Evolutionary conservation across 2,329 filamentous ascomycete species (phyloP).

Genomic region (Fusarium sublunatum): DNA sequence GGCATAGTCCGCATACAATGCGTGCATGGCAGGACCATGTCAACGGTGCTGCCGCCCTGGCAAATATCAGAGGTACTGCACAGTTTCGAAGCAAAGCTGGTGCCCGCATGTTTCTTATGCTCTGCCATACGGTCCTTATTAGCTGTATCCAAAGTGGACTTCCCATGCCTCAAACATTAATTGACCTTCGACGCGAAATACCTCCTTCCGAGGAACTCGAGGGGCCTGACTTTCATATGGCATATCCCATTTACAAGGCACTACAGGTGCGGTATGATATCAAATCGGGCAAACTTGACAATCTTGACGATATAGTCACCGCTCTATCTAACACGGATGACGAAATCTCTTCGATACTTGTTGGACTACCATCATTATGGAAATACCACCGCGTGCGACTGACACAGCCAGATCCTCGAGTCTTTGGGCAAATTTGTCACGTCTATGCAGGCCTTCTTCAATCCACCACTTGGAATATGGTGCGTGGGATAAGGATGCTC

Average conservation of each 20-base stretch:
- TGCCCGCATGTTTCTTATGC: constrained; percentile 64
- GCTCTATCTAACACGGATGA: constrained; percentile 56
- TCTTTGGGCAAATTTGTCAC: constrained; percentile 57
- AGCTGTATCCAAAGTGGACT: constrained; percentile 63
- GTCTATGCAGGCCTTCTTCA: constrained; percentile 59
- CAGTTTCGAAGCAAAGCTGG: constrained; percentile 61
- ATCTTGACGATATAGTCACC: constrained; percentile 51
- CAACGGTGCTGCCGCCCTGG: constrained; percentile 62
- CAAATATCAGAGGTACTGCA: constrained; percentile 59
- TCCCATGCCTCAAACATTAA: constrained; percentile 60
- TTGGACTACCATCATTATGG: constrained; percentile 55
- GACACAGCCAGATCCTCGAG: constrained; percentile 54
- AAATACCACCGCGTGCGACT: constrained; percentile 57
- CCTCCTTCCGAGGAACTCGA: constrained; percentile 50
- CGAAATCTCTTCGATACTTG: constrained; percentile 55
- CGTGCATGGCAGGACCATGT: constrained; percentile 65
- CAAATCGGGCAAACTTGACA: constrained; percentile 52
- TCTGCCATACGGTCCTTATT: constrained; percentile 63
- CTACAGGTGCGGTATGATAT: constrained; percentile 62
- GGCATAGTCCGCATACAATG: constrained; percentile 58
- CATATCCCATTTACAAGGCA: constrained; percentile 58
- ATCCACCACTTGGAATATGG: constrained; percentile 61
- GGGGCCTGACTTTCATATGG: constrained; percentile 57
- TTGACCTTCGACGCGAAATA: constrained; percentile 59
- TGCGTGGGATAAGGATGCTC: constrained; percentile 60